Base-by-base conservation (phyloP, 208 protist genomes). In the Leishmania major region DNA sequence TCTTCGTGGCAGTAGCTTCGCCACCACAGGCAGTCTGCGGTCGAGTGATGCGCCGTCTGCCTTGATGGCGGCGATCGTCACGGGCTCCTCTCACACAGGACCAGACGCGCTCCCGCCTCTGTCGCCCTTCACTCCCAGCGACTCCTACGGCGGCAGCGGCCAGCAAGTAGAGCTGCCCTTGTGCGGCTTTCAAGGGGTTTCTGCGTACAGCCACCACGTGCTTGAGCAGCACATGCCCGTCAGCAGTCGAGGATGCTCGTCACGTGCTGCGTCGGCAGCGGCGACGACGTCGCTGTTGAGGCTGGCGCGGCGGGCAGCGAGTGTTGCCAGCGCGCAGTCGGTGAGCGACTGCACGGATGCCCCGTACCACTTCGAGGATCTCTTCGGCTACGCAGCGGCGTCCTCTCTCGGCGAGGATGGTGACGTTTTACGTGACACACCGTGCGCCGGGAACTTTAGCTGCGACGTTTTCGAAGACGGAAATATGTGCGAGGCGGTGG, bases 341-440 rank as follows among this genome's bases (percentile, higher is more conserved):
- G 67, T 51, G n/a, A 80, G 83, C 55, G 77, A 69, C 37, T 64
- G 22, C 53, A 80, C 78, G 37, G 83, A 86, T 35, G 83, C 83
- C 1, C 83, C 83, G 19, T 77, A 83, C 40, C 53, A 67, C 59
- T 86, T 83, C 35, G 74, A 80, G 17, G 78, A 77, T 40, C n/a
- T 86, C 22, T 75, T 82, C 8, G 78, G 83, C 55, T 64, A 45
- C 73, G 77, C 55, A n/a, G 64, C 75, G 7, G 60, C 35, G n/a
- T 80, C 83, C 37, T 86, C 78, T 45, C 28, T 55, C 2, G 77
- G 75, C n/a, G 77, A 81, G 25, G 78, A 77, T 25, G 51, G 66
- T 0, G 67, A 80, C 19, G 17, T 37, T 0, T 8, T 37, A 5
- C 25, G 77, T 45, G 75, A 80, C 66, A 49, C 60, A 11, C 60